Base-by-base conservation (phyloP, 139 green algal species). In the Tetradesmus obliquus region DNA sequence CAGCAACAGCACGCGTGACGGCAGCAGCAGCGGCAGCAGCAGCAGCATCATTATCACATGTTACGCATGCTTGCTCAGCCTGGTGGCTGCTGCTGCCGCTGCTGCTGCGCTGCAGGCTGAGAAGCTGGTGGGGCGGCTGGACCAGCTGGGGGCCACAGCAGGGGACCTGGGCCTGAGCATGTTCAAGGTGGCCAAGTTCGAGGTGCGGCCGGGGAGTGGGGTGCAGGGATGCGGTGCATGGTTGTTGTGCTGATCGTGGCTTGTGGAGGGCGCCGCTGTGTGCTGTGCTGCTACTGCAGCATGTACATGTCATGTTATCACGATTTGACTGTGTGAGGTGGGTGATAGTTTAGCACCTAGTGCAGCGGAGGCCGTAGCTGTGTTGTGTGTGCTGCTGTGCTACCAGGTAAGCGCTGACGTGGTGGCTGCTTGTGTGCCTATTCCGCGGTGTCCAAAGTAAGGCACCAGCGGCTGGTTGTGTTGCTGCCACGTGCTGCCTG, bases 101-200 rank as follows among this genome's bases (percentile, higher is more conserved):
- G 5, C 24, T 81, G 62, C 55, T 62, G 55, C 3, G 53, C 15
- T 51, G 13, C 91, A 95, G 91, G 93, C 92, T 58, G 93, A 94
- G 92, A 85, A 83, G 57, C 82, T 95, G 86, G 90, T 95, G 10
- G 69, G 79, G 51, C 69, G 79, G 15, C 69, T 94, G 84, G 94
- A 96, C 80, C 84, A 84, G 92, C 24, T 92, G 72, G 69, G 93
- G 62, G 55, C 80, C 81, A 93, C 94, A 58, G 22, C 80, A 2
- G 95, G 93, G 1, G 95, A 96, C 72, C 87, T 95, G 19, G 95
- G 93, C 17, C 89, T 95, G 32, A 88, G 91, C 15, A 88, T 96
- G 5, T 92, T 95, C 55, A 91, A 91, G 71, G 55, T 94, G 53
- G 58, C 79, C 9, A 95, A 94, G 71, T 93, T 92, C 66, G 88